Evolutionary conservation across 2,329 filamentous ascomycete genomes (phyloP).

Genomic region (Fusarium sterilihyphosum): DNA sequence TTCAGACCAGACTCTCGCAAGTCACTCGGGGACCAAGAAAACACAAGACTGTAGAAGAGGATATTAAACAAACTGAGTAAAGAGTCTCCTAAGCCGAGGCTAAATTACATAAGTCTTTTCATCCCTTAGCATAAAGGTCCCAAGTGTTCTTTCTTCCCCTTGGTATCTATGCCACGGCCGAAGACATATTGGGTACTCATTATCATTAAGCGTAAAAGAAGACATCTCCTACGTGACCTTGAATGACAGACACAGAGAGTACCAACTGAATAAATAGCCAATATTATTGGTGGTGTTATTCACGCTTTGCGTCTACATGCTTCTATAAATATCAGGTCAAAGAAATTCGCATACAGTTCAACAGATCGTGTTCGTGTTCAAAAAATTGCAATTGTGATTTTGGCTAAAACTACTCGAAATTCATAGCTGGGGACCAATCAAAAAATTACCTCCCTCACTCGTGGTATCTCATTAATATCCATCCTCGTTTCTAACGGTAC

Average conservation of each 20-base stretch:
- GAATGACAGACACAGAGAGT: not conserved
- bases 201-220: fast-evolving
- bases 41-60: not conserved
- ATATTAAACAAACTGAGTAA: not conserved
- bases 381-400: not conserved
- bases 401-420: not conserved
- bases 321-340: too few relatives aligned
- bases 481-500: conserved; percentile 24
- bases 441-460: not conserved
- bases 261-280: not conserved
- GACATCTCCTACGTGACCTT: too few relatives aligned
- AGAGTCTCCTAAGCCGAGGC: not conserved
- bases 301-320: not conserved
- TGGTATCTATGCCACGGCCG: fast-evolving
- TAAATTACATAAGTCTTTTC: not conserved
- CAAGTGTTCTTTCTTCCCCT: fast-evolving
- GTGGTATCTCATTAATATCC: conserved; percentile 32
- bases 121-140: not conserved
- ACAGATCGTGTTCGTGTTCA: not conserved
- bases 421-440: not conserved
- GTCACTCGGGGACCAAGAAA: too few relatives aligned
- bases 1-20: fast-evolving
- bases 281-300: fast-evolving
- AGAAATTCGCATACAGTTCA: fast-evolving
- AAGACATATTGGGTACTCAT: fast-evolving